Base-by-base conservation (phyloP, 257 asterid genomes). In the Thymus quinquecostatus region DNA sequence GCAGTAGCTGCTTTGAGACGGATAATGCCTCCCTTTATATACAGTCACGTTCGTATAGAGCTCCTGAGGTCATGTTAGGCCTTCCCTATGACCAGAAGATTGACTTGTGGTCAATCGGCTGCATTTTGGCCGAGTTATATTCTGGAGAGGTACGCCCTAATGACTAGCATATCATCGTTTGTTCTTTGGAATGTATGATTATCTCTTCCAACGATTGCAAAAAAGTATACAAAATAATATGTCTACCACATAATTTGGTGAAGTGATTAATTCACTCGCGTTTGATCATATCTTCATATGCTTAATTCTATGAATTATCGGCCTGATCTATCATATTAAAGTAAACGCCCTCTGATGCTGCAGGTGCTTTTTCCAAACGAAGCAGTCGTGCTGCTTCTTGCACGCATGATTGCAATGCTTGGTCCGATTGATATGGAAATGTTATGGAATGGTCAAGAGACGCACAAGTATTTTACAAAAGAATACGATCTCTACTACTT, bases 361-460 rank as follows among this genome's bases (percentile, higher is more conserved):
- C 84, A 92, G 97, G 98, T 92, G 55, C 96, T 92, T 73, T 92
- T 92, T 72, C 96, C 96, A 29, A 92, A 92, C 65, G 97, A 92
- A 77, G 84, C 84, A 48, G 57, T 89, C 28, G 88, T 74, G 4
- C 54, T 84, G 75, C 75, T 92, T 78, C 96, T 92, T 48, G 97
- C 88, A 6, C 94, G 96, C 3, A 78, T 88, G 81, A 68, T 84
- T 10, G 88, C 88, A 53, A 53, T 86, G 68, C 81, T 92, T 28
- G 98, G 98, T 50, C 96, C 91, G 9, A 69, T 92, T 57, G 89
- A 85, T 60, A 36, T 36, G 76, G 89, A 81, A 10, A 88, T 89
- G 96, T 64, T 92, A 62, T 64, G 61, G 57, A 69, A 74, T n/a
- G 98, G 96, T n/a, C 86, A 74, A 62, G 97, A 89, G 76, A 83